Conservation (phyloP, 768 basidiomycete genomes). For the Panaeolus cyanescens region DNA sequence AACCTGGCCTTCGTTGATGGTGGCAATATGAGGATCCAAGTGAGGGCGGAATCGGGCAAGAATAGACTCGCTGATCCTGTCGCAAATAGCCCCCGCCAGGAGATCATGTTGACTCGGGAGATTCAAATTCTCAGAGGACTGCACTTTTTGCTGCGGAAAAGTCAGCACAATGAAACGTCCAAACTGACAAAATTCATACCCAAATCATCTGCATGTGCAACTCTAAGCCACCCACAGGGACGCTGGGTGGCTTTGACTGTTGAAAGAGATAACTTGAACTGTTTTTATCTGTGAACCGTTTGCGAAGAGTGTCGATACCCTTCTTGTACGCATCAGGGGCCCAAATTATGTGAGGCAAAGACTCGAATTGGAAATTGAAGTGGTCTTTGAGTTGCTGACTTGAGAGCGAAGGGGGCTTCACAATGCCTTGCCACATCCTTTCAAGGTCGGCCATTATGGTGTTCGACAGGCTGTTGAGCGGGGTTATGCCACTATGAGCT, state of each 20-base stretch:
- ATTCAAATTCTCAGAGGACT: slow-evolving; percentile 3
- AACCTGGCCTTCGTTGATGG: background rate
- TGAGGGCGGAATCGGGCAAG: background rate
- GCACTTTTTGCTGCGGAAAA: background rate
- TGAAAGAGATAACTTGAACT: background rate
- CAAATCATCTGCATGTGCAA: background rate
- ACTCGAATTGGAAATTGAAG: slow-evolving; percentile 3
- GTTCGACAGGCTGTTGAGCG: background rate
- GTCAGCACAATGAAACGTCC: background rate
- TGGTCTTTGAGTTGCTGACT: background rate
- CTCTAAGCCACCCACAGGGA: background rate
- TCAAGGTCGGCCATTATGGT: background rate
- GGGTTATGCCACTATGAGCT: background rate
- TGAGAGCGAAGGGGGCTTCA: background rate
- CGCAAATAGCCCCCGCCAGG: slow-evolving; percentile 7
- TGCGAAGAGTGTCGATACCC: background rate
- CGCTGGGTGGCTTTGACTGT: background rate
- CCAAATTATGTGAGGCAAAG: background rate
- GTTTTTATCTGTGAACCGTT: background rate
- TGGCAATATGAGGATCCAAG: background rate
- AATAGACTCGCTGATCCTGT: slow-evolving; percentile 2
- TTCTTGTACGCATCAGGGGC: slow-evolving; percentile 1
- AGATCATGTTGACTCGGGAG: slow-evolving; percentile 10
- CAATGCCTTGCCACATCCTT: background rate
- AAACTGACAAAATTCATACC: background rate